phyloP scores from a whole-genome alignment of 164 flowering plant species.

The Pachysandra terminalis region DNA sequence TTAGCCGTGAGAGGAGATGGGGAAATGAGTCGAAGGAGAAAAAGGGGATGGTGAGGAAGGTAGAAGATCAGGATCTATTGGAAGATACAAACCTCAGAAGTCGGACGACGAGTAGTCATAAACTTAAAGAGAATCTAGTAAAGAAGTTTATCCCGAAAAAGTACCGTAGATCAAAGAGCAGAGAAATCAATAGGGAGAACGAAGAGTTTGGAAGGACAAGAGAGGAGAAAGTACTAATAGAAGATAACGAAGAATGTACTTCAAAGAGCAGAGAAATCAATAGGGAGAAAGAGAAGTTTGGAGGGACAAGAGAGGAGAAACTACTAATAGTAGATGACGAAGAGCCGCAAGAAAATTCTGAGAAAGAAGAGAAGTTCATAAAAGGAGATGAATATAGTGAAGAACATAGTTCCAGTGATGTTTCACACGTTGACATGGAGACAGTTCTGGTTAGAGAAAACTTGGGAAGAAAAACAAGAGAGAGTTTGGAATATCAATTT shows the following conservation, averaged over 20 bases:
- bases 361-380: neutral
- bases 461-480: neutral
- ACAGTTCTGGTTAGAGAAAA: neutral
- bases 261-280: neutral
- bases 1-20: slow-evolving; percentile 7
- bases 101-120: slow-evolving; percentile 16
- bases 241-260: slow-evolving; percentile 9
- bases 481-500: slow-evolving; percentile 22
- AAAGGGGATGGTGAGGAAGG: slow-evolving; percentile 8
- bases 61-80: slow-evolving; percentile 1
- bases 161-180: slow-evolving; percentile 22
- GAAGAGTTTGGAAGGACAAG: neutral
- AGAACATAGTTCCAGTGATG: neutral
- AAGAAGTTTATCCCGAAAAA: slow-evolving; percentile 44
- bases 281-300: slow-evolving; percentile 3
- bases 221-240: slow-evolving; percentile 1
- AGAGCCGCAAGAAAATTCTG: neutral
- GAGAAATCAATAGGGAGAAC: slow-evolving; percentile 2
- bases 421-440: slow-evolving; percentile 3
- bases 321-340: neutral
- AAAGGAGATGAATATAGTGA: neutral
- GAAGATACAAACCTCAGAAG: slow-evolving; percentile 8
- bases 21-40: neutral
- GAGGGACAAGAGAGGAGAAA: slow-evolving; percentile 1
- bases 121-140: slow-evolving; percentile 33